Evolutionary conservation across 2,329 filamentous ascomycete species (phyloP), one percentile per base, ranked within the genome.

Genomic region (Fusarium acutatum): DNA sequence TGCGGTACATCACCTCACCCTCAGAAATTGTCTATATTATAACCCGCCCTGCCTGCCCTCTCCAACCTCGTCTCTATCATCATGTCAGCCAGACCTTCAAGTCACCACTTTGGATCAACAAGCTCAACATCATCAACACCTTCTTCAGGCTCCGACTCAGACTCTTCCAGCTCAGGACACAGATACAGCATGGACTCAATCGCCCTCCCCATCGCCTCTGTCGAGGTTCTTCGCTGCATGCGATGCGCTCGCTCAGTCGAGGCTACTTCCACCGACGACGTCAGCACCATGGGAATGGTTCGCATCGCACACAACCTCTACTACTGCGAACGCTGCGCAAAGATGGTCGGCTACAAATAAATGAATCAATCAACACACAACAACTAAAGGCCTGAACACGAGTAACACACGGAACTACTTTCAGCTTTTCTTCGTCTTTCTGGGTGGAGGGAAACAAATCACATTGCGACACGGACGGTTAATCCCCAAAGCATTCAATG

Each of bases 231-330:
- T 74, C 89, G 90, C 75, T 92, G 90, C 83, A 87, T 91, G 79
- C 88, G 90, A 65, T 91, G 89, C 79, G 86, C 88, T 46, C 86
- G 87, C 65, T 85, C 87, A 61, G 88, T 89, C 61, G 90, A 92
- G 83, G 86, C 88, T 34, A 90, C 89, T 13, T 86, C 88, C 14
- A 90, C 88, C 37, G 89, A 91, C 79, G 88, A 91, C 80, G 83
- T 86, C 56, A 84, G 82, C 73, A 83, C 87, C 47, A 88, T 84
- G 65, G 90, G 89, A 70, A 92, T 92, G 90, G 87, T 92, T 20
- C 86, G 88, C 77, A 89, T 92, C 70, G 89, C 89, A 5, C 88
- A 89, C 80, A 90, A 90, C 80, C 87, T 91, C 69, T 91, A 91
- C 83, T 92, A 92, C 81, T 92, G 90, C 82, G 85, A 87, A 67